Conservation (phyloP, 257 asterid species). For the Paulownia fortunei region DNA sequence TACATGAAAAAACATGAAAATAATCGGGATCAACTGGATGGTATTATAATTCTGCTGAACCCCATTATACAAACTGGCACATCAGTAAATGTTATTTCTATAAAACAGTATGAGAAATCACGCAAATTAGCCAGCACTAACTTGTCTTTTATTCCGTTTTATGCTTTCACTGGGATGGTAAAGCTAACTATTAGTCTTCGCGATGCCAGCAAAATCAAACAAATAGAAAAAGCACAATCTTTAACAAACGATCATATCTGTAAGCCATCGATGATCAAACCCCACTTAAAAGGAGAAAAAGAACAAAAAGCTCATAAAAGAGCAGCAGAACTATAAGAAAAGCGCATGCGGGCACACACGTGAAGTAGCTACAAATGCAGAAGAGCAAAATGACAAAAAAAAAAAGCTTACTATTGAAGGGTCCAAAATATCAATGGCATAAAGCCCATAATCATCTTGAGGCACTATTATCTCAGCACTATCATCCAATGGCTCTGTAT, state of each 20-base stretch:
- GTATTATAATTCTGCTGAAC: not conserved
- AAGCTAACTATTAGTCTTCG: not conserved
- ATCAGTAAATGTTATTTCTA: not conserved
- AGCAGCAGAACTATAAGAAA: not conserved
- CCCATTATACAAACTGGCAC: too few species aligned
- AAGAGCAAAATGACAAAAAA: not conserved
- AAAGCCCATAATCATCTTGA: constrained; percentile 93
- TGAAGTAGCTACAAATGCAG: not conserved
- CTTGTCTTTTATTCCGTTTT: not conserved
- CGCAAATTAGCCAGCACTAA: not conserved
- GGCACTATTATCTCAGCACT: constrained; percentile 78
- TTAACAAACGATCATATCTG: not conserved
- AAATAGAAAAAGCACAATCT: not conserved
- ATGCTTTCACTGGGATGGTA: not conserved
- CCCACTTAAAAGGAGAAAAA: not conserved
- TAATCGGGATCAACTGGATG: not conserved
- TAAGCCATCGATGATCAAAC: not conserved
- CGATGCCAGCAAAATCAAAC: not conserved
- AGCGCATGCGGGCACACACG: not conserved
- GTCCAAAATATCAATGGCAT: constrained; percentile 94
- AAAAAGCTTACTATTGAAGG: constrained; percentile 73
- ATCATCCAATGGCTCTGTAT: constrained; percentile 79
- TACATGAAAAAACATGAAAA: not conserved
- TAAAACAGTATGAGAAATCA: not conserved
- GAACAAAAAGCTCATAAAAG: not conserved